Percentiles rank a stretch among this genome's conserved stretches.
These are phyloP conservation scores for Yarrowia galli DNA, from an alignment of 1,139 yeast species.

Conservation along the genomic window DNA sequence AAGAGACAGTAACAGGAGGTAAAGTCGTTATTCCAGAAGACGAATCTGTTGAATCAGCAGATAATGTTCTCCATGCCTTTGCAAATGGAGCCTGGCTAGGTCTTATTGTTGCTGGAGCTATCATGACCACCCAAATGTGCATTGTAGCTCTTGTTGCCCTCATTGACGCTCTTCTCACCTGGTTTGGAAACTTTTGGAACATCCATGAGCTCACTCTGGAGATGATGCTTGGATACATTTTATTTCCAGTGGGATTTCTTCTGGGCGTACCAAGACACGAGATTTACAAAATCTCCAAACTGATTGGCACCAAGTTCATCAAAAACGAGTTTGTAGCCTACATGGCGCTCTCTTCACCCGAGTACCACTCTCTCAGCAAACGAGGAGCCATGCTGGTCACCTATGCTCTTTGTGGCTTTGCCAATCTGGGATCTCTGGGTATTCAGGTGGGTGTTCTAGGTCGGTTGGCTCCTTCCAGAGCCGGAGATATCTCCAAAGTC, in stretches of 20 bases:
- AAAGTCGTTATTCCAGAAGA: constrained; percentile 58
- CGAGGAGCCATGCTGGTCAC: constrained; percentile 68
- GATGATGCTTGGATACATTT: constrained; percentile 63
- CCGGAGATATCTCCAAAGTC: constrained; percentile 59
- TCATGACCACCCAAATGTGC: constrained; percentile 67
- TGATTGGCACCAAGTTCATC: constrained; percentile 65
- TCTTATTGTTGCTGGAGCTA: constrained; percentile 64
- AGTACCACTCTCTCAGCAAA: constrained; percentile 59
- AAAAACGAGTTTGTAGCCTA: constrained; percentile 73
- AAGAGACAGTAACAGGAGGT: constrained; percentile 62
- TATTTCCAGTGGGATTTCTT: constrained; percentile 68
- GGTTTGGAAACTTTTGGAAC: constrained; percentile 73
- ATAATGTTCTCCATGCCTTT: constrained; percentile 68
- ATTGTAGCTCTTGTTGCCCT: constrained; percentile 68
- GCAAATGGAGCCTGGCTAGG: constrained; percentile 70
- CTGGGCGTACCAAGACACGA: constrained; percentile 68
- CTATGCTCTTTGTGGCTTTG: constrained; percentile 70
- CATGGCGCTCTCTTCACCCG: constrained; percentile 54
- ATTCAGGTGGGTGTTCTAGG: constrained; percentile 69
- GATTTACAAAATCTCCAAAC: constrained; percentile 59
- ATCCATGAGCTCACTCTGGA: constrained; percentile 63
- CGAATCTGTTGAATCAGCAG: constrained; percentile 55
- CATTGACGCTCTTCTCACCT: constrained; percentile 63
- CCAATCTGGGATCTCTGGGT: constrained; percentile 70
- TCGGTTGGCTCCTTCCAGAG: constrained; percentile 61